These are phyloP conservation scores for Metschnikowia reukaufii DNA, from an alignment of 805 yeast species.

Conservation along the genomic window DNA sequence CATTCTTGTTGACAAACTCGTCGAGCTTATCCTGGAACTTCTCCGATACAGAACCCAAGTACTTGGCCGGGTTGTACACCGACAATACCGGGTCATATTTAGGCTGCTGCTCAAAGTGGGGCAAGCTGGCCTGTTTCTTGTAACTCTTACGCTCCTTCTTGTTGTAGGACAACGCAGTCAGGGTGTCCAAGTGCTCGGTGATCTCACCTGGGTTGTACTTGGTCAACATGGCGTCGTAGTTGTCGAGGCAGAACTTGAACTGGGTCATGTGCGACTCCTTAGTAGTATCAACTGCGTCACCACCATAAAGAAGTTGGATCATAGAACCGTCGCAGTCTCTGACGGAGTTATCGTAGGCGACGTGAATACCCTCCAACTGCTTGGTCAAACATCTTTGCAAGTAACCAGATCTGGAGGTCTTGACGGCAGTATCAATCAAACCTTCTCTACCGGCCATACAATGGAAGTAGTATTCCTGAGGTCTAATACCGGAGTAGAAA, in stretches of 20 bases:
- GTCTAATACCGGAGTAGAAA: constrained; percentile 95
- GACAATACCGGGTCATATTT: constrained; percentile 90
- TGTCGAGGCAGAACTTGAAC: constrained; percentile 89
- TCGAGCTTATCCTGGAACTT: constrained; percentile 81
- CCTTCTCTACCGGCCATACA: constrained; percentile 99
- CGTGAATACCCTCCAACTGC: constrained; percentile 96
- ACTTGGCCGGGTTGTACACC: constrained; percentile 82
- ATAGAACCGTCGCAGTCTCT: constrained; percentile 94
- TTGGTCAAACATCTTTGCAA: constrained; percentile 97
- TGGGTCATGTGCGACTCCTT: constrained; percentile 93
- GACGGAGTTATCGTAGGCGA: constrained; percentile 90
- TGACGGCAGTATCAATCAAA: constrained; percentile 98
- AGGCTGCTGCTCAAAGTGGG: constrained; percentile 59
- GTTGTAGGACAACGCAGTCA: constrained; percentile 72
- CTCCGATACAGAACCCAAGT: constrained; percentile 91
- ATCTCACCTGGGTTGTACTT: constrained; percentile 83
- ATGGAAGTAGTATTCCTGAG: constrained; percentile 99
- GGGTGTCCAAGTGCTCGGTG: constrained; percentile 75
- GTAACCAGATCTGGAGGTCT: constrained; percentile 97
- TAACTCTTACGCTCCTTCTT: constrained; percentile 77
- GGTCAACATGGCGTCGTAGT: constrained; percentile 79
- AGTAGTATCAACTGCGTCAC: constrained; percentile 92
- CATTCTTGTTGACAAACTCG: constrained; percentile 56
- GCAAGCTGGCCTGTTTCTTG: constrained; percentile 60
- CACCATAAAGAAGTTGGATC: constrained; percentile 95